Percentiles rank a stretch among this genome's conserved stretches.
Evolutionary conservation across 2,329 filamentous ascomycete species (phyloP).

Genomic region (Mycosphaerella sp.): DNA sequence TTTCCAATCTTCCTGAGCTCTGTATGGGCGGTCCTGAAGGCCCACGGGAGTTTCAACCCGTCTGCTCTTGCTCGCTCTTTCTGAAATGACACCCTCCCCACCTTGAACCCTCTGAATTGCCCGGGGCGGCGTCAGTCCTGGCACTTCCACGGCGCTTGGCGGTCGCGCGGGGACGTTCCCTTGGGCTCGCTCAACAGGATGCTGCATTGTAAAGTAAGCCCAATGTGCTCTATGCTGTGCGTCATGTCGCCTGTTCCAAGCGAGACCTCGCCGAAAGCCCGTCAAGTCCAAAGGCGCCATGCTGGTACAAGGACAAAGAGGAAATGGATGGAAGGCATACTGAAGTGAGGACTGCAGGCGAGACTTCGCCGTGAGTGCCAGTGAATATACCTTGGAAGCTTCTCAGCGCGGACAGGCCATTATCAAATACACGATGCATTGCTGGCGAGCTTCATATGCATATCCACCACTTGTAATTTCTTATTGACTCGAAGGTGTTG

Average conservation of each 20-base stretch:
- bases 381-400: background rate
- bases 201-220: slow-evolving; percentile 10
- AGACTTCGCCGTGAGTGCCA: background rate
- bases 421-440: background rate
- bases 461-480: background rate
- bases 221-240: slow-evolving; percentile 5
- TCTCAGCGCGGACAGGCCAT: background rate
- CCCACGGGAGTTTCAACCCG: background rate
- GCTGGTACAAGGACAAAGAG: background rate
- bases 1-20: background rate
- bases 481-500: background rate
- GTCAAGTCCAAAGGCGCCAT: background rate
- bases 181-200: background rate
- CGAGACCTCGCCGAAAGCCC: slow-evolving; percentile 3
- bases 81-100: background rate
- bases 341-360: slow-evolving; percentile 1
- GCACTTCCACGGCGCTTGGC: background rate
- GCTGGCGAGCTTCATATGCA: background rate
- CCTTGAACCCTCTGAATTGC: slow-evolving; percentile 1
- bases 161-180: background rate
- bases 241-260: slow-evolving; percentile 4
- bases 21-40: background rate
- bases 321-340: slow-evolving; percentile 1
- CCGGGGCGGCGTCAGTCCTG: background rate
- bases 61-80: slow-evolving; percentile 3